These are phyloP conservation scores for Pestalotiopsis sp. DNA, from an alignment of 2,329 filamentous ascomycete genomes.

Conservation along the genomic window DNA sequence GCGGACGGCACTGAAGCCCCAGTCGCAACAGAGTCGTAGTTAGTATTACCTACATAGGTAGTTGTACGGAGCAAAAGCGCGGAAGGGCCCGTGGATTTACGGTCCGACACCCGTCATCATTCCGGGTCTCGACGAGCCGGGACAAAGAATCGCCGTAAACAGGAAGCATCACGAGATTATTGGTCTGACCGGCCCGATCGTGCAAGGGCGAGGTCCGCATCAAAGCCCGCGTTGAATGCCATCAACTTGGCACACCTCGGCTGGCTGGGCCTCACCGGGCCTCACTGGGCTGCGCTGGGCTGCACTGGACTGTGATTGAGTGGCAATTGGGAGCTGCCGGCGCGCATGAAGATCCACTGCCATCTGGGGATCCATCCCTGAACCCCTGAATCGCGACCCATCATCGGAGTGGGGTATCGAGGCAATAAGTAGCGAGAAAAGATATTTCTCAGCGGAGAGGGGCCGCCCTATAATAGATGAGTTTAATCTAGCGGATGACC, in stretches of 20 bases:
- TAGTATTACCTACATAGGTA: neutral
- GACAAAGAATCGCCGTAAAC: neutral
- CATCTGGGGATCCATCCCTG: neutral
- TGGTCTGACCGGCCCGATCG: neutral
- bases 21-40: neutral
- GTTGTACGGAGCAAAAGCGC: neutral
- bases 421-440: neutral
- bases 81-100: neutral
- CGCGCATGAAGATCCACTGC: neutral
- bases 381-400: neutral
- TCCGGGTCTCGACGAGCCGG: neutral
- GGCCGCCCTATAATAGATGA: neutral
- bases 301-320: neutral
- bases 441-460: neutral
- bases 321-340: neutral
- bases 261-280: neutral
- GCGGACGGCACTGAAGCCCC: neutral
- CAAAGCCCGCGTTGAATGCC: neutral
- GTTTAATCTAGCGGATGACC: neutral
- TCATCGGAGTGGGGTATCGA: neutral
- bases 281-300: neutral
- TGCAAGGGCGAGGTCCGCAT: neutral
- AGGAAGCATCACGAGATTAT: neutral
- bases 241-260: neutral
- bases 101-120: neutral